phyloP scores from a whole-genome alignment of 2,329 filamentous ascomycete genomes.

The Paradendryphiella salina region DNA sequence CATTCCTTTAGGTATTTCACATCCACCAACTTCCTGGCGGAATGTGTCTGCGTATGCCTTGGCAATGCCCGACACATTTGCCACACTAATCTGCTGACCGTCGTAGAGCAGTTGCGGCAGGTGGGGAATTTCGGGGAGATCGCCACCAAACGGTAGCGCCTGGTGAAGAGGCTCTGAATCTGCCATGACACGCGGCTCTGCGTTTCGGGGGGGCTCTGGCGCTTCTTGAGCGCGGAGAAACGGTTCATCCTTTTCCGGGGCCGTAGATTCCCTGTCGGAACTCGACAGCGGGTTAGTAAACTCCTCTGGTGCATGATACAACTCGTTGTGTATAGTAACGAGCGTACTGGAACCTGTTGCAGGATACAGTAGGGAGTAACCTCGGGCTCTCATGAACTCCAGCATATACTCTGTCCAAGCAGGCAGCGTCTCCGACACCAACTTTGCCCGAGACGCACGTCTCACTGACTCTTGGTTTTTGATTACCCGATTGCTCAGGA shows the following conservation, averaged over 20 bases:
- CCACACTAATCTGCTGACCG: constrained; percentile 55
- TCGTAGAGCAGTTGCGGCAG: constrained; percentile 67
- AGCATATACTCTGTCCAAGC: constrained; percentile 79
- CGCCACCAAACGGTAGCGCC: constrained; percentile 54
- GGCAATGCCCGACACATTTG: constrained; percentile 52
- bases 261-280: constrained; percentile 3
- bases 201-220: constrained; percentile 13
- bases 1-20: constrained; percentile 49
- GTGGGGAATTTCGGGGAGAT: constrained; percentile 53
- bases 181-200: constrained; percentile 56
- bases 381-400: constrained; percentile 73
- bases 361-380: constrained; percentile 81
- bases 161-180: constrained; percentile 51
- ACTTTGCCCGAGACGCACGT: constrained; percentile 30
- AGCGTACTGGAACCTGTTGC: constrained; percentile 59
- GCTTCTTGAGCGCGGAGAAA: constrained; percentile 49
- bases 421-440: constrained; percentile 69
- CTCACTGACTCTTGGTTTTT: constrained; percentile 32
- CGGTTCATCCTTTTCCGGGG: constrained; percentile 30
- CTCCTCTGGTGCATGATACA: constrained; percentile 73
- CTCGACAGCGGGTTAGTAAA: constrained; percentile 34
- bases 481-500: constrained; percentile 66
- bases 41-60: constrained; percentile 62
- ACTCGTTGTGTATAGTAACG: constrained; percentile 75
- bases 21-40: constrained; percentile 68